phyloP scores from a whole-genome alignment of 495 filamentous ascomycete genomes.

The Aspergillus asperescens region DNA sequence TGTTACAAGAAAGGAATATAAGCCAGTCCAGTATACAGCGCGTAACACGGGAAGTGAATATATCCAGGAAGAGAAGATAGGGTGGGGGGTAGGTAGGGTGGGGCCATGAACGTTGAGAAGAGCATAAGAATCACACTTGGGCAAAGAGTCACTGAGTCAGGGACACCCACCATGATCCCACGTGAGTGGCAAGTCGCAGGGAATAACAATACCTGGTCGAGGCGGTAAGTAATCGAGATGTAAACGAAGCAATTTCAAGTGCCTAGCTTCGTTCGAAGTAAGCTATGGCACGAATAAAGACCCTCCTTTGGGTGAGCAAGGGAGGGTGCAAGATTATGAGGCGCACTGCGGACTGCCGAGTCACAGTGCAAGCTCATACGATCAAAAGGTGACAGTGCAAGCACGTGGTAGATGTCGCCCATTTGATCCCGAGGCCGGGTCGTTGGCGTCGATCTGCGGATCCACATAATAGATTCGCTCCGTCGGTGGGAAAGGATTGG shows the following conservation, averaged over 20 bases:
- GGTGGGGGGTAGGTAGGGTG: background rate
- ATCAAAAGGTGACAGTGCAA: background rate
- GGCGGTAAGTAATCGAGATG: too few relatives aligned
- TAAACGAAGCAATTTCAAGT: too few relatives aligned
- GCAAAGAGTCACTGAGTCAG: too few relatives aligned
- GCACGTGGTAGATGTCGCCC: background rate
- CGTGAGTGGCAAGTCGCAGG: background rate
- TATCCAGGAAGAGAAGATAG: conserved; percentile 7
- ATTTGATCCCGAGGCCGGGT: background rate
- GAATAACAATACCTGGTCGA: too few relatives aligned
- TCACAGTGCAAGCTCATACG: conserved; percentile 1
- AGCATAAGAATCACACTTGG: background rate
- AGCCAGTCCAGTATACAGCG: conserved; percentile 15
- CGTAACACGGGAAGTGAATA: conserved; percentile 1
- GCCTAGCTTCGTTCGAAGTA: too few relatives aligned
- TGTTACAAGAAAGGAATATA: conserved; percentile 11
- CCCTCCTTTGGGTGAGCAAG: too few relatives aligned
- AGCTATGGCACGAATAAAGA: too few relatives aligned
- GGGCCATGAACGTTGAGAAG: background rate
- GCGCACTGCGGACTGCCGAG: too few relatives aligned
- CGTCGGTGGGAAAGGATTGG: background rate
- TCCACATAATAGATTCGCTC: background rate
- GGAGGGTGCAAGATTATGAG: background rate
- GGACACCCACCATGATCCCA: too few relatives aligned
- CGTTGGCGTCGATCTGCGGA: background rate